phyloP scores from a whole-genome alignment of 352 stramenopile species.

The Elongisporangium anandrum region DNA sequence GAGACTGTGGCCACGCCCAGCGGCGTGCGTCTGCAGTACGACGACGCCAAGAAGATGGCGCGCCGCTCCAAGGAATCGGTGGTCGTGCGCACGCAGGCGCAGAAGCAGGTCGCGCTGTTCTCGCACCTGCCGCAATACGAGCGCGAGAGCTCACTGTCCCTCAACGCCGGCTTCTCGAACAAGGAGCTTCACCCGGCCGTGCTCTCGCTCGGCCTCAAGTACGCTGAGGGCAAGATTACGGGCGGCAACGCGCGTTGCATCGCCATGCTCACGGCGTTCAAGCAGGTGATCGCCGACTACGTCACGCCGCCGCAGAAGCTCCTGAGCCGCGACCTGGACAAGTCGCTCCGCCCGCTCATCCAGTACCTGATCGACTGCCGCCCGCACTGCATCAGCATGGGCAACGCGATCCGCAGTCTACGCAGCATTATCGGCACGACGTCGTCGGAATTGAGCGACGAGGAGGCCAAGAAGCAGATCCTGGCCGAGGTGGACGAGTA shows the following conservation, averaged over 20 bases:
- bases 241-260: constrained; percentile 91
- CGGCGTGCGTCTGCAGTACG: constrained; percentile 67
- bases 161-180: constrained; percentile 69
- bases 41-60: constrained; percentile 76
- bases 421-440: constrained; percentile 88
- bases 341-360: constrained; percentile 90
- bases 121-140: constrained; percentile 85
- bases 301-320: constrained; percentile 68
- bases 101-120: constrained; percentile 82
- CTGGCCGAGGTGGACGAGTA: constrained; percentile 92
- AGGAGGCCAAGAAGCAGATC: constrained; percentile 82
- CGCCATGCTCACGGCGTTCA: constrained; percentile 93
- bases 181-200: constrained; percentile 89
- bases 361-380: constrained; percentile 94
- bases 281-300: constrained; percentile 91
- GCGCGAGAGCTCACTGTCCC: constrained; percentile 66
- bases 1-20: constrained; percentile 21
- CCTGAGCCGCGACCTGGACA: constrained; percentile 83
- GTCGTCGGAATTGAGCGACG: constrained; percentile 79
- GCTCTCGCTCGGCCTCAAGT: constrained; percentile 89
- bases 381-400: constrained; percentile 93
- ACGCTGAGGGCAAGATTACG: constrained; percentile 85
- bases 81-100: constrained; percentile 66
- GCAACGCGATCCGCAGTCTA: constrained; percentile 92
- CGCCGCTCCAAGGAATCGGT: constrained; percentile 66